A percentile compares a stretch with the other conserved stretches of the same genome.
Evolutionary conservation across 1,139 yeast genomes (phyloP).

Genomic region (Kluyveromyces marxianus): DNA sequence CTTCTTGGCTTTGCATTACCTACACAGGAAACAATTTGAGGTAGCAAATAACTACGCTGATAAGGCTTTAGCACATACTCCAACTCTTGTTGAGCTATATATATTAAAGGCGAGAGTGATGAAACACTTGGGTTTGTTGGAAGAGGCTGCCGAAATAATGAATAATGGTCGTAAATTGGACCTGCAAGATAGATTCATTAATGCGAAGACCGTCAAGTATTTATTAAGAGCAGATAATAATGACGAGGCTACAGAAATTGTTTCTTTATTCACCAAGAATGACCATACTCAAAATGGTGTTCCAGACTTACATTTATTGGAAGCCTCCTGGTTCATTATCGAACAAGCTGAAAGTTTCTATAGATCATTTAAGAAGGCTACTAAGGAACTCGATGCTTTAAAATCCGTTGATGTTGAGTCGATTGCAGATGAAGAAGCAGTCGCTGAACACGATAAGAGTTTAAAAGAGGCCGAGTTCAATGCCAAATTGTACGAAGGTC

Average conservation of each 20-base stretch:
- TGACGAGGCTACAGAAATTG: conserved; percentile 66
- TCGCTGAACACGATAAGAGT: conserved; percentile 11
- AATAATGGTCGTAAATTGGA: conserved; percentile 70
- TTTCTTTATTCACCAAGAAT: conserved; percentile 76
- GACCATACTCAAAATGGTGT: conserved; percentile 76
- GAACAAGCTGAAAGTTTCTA: conserved; percentile 82
- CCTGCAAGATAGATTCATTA: conserved; percentile 84
- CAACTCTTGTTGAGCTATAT: conserved; percentile 76
- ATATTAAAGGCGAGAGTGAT: conserved; percentile 73
- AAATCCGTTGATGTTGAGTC: conserved; percentile 21
- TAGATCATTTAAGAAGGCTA: conserved; percentile 34
- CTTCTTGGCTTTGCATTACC: conserved; percentile 75
- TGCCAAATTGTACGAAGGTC: conserved; percentile 46
- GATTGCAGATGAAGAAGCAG: conserved; percentile 24
- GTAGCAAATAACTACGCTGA: conserved; percentile 53
- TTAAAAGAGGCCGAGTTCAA: conserved; percentile 24
- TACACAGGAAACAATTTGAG: conserved; percentile 45
- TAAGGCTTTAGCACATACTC: conserved; percentile 63
- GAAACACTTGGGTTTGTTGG: conserved; percentile 59
- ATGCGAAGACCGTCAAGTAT: conserved; percentile 82
- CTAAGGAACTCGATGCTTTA: conserved; percentile 29
- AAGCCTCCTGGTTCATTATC: conserved; percentile 80
- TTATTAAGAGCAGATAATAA: conserved; percentile 70
- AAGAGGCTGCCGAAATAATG: conserved; percentile 58
- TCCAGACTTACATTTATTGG: conserved; percentile 81